Evolutionary conservation across 345 rosid genomes (phyloP), one percentile per base, ranked within the genome.

Genomic region (Eutrema yunnanense): DNA sequence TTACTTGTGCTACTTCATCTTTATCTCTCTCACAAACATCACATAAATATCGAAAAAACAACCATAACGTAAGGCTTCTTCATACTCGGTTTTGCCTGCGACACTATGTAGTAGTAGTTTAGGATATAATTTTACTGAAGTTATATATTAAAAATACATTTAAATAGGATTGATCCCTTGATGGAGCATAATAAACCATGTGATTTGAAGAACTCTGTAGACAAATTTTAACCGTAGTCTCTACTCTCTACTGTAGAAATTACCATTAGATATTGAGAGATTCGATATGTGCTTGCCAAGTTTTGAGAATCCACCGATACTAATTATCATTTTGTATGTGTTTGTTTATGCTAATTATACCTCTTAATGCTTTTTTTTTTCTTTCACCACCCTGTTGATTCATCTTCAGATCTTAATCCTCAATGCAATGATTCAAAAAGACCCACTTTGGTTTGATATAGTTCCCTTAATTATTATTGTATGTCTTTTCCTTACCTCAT

Each of bases 341-440:
- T 43, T 22, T 37, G 65, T 13, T 58, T 56, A 47, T 56, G 77
- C 36, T 60, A 60, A 56, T 57, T 56, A 62, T 63, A 67, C 19
- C n/a, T 67, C 34, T 30, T 53, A 34, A 26, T 54, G 32, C 49
- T 62, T 61, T 52, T 50, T 71, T 49, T 43, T 43, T 14, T 12
- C 12, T 43, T 14, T 12, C 12, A 14, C 57, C 30, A 60, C 67
- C 32, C 36, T 71, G 42, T 50, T 29, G 48, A 72, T 72, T 33
- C 38, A 63, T 33, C 61, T 14, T 62, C 38, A 63, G 63, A 72
- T 72, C 62, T 52, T 72, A 72, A 62, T 63, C 55, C 43, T 55
- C 9, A 66, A 66, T 69, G 75, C 38, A 75, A 75, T 75, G 74
- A 69, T 76, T 69, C 71, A 12, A 54, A 69, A 69, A 75, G 74